phyloP scores from a whole-genome alignment of 2,329 filamentous ascomycete genomes.

The Penicillium aurantiogriseum region DNA sequence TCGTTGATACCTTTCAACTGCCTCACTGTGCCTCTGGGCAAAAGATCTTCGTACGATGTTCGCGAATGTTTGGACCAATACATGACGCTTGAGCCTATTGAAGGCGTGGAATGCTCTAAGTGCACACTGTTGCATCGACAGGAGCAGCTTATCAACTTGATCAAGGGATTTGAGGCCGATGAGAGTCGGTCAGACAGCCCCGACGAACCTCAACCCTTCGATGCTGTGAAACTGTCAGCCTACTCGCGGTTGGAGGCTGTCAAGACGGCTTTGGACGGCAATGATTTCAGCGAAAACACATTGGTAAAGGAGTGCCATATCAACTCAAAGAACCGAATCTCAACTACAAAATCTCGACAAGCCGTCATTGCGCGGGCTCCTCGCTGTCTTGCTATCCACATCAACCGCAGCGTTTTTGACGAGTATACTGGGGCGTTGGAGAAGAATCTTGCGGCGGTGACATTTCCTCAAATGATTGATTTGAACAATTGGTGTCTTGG shows the following conservation, averaged over 20 bases:
- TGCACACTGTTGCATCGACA: conserved; percentile 72
- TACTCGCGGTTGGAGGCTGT: conserved; percentile 62
- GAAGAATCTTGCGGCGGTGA: conserved; percentile 79
- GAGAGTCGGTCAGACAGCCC: conserved; percentile 20
- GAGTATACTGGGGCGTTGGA: conserved; percentile 73
- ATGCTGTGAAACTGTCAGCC: conserved; percentile 44
- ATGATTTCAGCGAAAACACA: conserved; percentile 73
- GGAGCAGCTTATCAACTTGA: conserved; percentile 51
- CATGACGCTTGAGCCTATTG: conserved; percentile 78
- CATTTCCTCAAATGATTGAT: conserved; percentile 72
- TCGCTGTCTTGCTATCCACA: conserved; percentile 75
- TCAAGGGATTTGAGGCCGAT: conserved; percentile 43
- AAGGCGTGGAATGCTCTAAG: conserved; percentile 86
- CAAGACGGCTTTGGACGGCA: conserved; percentile 69
- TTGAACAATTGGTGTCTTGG: conserved; percentile 83
- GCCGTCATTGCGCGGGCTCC: conserved; percentile 81
- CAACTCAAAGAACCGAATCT: conserved; percentile 64
- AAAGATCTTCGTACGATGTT: conserved; percentile 65
- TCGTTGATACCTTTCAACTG: conserved; percentile 94
- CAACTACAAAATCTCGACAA: conserved; percentile 84
- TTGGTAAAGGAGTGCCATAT: conserved; percentile 65
- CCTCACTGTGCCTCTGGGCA: conserved; percentile 77
- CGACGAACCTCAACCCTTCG: conserved; percentile 29
- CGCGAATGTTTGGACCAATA: conserved; percentile 80
- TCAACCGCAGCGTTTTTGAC: conserved; percentile 90